Evolutionary conservation across 495 filamentous ascomycete species (phyloP).

Genomic region (Aspergillus affinis): DNA sequence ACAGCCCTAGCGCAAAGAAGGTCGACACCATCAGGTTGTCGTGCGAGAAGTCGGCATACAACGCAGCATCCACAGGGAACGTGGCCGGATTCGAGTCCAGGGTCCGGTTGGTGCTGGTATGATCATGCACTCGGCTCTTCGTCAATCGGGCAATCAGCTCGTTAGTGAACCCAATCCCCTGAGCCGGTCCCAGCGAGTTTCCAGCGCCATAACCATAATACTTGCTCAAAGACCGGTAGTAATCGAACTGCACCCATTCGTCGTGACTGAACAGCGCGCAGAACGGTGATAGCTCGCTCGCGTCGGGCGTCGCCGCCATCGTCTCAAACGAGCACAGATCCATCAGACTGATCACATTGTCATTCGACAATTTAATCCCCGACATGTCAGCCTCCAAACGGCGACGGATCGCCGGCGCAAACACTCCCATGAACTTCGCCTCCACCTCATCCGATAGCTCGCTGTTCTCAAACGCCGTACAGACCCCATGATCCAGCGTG

Average conservation of each 20-base stretch:
- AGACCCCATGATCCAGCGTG: constrained; percentile 69
- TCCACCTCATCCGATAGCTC: constrained; percentile 50
- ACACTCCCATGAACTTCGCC: constrained; percentile 51
- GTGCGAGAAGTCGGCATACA: constrained; percentile 87
- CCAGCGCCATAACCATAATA: constrained; percentile 79
- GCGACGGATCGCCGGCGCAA: constrained; percentile 58
- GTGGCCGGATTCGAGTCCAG: constrained; percentile 59
- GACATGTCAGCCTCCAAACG: constrained; percentile 63
- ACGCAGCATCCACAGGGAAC: constrained; percentile 62
- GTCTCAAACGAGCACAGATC: constrained; percentile 84
- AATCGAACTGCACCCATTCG: constrained; percentile 77
- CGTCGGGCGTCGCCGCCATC: constrained; percentile 50
- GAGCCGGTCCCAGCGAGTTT: constrained; percentile 72
- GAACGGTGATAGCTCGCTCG: constrained; percentile 54
- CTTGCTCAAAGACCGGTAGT: constrained; percentile 71
- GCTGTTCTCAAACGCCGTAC: constrained; percentile 57
- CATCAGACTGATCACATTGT: constrained; percentile 70
- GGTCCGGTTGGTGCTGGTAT: constrained; percentile 71
- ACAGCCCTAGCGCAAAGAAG: constrained; percentile 72
- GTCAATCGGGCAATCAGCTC: constrained; percentile 83
- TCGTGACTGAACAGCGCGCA: constrained; percentile 65
- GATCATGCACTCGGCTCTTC: constrained; percentile 59
- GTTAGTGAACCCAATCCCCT: constrained; percentile 81
- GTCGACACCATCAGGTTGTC: constrained; percentile 80
- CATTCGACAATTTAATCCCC: constrained; percentile 54